Evolutionary conservation across 768 basidiomycete species (phyloP), one percentile per base, ranked within the genome.

Genomic region (Hygrophoropsis aurantiaca): DNA sequence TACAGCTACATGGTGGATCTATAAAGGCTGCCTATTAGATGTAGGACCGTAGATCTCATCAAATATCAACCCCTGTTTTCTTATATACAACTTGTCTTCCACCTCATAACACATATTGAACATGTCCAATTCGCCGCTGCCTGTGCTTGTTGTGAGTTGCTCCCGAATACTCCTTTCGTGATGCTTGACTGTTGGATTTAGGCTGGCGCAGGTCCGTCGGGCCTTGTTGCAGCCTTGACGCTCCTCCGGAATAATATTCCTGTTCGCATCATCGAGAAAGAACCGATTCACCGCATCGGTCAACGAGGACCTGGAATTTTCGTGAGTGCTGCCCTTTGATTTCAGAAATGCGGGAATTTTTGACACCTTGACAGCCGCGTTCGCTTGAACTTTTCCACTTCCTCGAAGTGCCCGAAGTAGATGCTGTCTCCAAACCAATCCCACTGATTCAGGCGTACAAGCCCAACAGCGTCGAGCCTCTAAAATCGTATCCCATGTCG

Each of bases 301-400:
- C 65, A 70, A 46, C 67, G 73, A 5, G 71, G 69, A 11, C 59
- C 67, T 10, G 71, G 64, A 18, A 64, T 74, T 19, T 65, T 67
- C 62, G 70, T 70, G 23, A 15, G 58, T 47, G 50, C 21, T 13
- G 19, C 19, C 37, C 15, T 13, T 16, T 34, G 5, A 6, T 3
- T 36, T 20, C 15, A 30, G 13, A 11, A 39, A 11, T 18, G 23
- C 37, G 21, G 8, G 18, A 9, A 8, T 15, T 18, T 32, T 11
- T 24, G 23, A 27, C 18, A 16, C 16, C 20, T 42, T 37, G 32
- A 20, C 49, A 77, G 72, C 74, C 74, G 7, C 70, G 75, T 5
- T 64, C 74, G 4, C 54, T 71, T 10, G 74, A 77, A 52, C 50
- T 77, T 19, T 70, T 71, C 47, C 54, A 61, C 10, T 63, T 58